Base-by-base conservation (phyloP, 2,329 filamentous ascomycete genomes). In the Nemania diffusa region DNA sequence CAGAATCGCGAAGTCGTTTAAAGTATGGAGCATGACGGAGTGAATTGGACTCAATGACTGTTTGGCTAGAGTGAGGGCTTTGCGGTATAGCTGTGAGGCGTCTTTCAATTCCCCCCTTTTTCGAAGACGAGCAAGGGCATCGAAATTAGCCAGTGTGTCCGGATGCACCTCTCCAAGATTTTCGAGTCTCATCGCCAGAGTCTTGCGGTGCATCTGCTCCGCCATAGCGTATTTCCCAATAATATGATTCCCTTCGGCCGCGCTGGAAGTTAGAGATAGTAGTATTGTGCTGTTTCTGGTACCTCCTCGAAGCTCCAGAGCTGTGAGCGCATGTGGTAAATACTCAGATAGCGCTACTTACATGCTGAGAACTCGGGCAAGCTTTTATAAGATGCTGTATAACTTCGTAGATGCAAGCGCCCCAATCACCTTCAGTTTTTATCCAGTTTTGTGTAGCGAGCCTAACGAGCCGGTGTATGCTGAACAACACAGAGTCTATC, bases 381-480 rank as follows among this genome's bases (percentile, higher is more conserved):
- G 44, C 22, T 22, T 48, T n/a, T 48, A 48, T 27, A 50, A 50
- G 22, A 27, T 13, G 46, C 2, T 50, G 20, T 7, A 27, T 27
- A 26, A 50, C 46, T 26, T 50, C 46, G 20, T 26, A 5, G 20
- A 27, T 22, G 46, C 22, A 50, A 9, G 20, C 46, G 20, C 27
- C 46, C 22, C 22, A 27, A 27, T 50, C 46, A 27, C 46, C 46
- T 5, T 50, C n/a, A 22, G 6, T 11, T 20, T 26, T 27, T 24
- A 57, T 24, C 55, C 55, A 42, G 20, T 44, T 26, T 44, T 44
- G 55, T 44, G n/a, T 42, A 27, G n/a, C 55, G 3, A 57, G 55
- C 9, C n/a, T 32, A 11, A 57, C 55, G 15, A 57, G 55, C n/a
- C 34, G 55, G 55, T 57, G 55, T 8, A 50, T 27, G 22, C n/a